A percentile compares a stretch with the other conserved stretches of the same genome.
phyloP scores from a whole-genome alignment of 352 stramenopile genomes.

The Phytophthora sojae region DNA sequence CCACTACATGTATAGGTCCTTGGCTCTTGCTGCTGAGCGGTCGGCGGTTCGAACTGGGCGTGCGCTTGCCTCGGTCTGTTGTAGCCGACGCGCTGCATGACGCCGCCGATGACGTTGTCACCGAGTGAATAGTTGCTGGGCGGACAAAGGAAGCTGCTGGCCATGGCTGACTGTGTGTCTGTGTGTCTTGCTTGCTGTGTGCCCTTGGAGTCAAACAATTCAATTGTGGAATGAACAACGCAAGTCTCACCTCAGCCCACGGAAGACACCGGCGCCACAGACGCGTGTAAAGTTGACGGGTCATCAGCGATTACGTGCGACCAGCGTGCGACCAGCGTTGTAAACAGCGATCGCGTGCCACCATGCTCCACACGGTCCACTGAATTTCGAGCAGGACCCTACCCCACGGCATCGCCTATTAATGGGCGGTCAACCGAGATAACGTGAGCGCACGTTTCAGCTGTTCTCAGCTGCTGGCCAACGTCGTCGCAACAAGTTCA shows the following conservation, averaged over 20 bases:
- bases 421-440: not conserved
- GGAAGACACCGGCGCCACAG: not conserved
- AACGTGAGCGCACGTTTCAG: not conserved
- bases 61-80: not conserved
- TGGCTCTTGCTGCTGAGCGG: not conserved
- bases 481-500: not conserved
- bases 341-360: slow-evolving; percentile 2
- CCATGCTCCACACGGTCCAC: not conserved
- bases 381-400: not conserved
- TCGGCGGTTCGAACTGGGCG: not conserved
- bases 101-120: slow-evolving; percentile 8
- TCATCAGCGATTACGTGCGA: not conserved
- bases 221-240: not conserved
- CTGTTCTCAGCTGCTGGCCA: not conserved
- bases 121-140: slow-evolving; percentile 2
- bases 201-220: not conserved
- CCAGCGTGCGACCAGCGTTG: not conserved
- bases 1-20: not conserved
- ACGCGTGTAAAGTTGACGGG: not conserved
- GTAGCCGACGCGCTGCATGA: slow-evolving; percentile 3
- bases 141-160: slow-evolving; percentile 4
- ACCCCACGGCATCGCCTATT: not conserved
- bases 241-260: not conserved
- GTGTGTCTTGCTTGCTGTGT: not conserved
- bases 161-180: not conserved